Conservation (phyloP, 2,329 filamentous ascomycete genomes). For the Knoxdaviesia capensis region DNA sequence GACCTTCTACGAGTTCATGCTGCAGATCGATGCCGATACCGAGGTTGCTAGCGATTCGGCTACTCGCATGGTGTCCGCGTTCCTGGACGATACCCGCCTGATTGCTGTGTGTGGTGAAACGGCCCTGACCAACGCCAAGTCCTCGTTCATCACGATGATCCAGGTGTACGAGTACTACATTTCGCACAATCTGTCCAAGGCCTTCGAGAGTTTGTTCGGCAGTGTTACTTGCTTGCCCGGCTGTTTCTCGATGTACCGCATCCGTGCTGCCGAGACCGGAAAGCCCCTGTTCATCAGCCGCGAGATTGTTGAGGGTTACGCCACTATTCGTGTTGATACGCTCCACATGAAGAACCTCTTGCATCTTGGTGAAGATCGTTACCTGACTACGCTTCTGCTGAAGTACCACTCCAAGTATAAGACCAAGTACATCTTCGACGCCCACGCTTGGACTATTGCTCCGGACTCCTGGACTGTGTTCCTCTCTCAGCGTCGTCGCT, state of each 20-base stretch:
- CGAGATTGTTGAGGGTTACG: constrained; percentile 73
- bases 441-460: constrained; percentile 92
- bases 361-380: constrained; percentile 93
- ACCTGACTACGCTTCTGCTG: constrained; percentile 80
- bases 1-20: constrained; percentile 90
- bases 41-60: constrained; percentile 78
- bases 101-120: constrained; percentile 93
- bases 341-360: constrained; percentile 97
- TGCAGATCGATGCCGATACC: constrained; percentile 95
- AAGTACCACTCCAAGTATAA: constrained; percentile 90
- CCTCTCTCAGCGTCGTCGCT: constrained; percentile 92
- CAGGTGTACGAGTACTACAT: constrained; percentile 99
- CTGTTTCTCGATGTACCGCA: constrained; percentile 98
- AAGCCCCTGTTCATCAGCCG: constrained; percentile 93
- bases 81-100: constrained; percentile 80
- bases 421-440: constrained; percentile 88
- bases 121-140: constrained; percentile 76
- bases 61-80: constrained; percentile 78
- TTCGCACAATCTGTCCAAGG: constrained; percentile 90
- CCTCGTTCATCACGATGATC: constrained; percentile 94
- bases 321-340: constrained; percentile 89
- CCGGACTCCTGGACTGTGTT: constrained; percentile 90
- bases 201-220: constrained; percentile 91
- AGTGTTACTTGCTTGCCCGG: constrained; percentile 94
- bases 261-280: constrained; percentile 80